Evolutionary conservation across 768 basidiomycete genomes (phyloP), one percentile per base, ranked within the genome.

Genomic region (Suillus luteus): DNA sequence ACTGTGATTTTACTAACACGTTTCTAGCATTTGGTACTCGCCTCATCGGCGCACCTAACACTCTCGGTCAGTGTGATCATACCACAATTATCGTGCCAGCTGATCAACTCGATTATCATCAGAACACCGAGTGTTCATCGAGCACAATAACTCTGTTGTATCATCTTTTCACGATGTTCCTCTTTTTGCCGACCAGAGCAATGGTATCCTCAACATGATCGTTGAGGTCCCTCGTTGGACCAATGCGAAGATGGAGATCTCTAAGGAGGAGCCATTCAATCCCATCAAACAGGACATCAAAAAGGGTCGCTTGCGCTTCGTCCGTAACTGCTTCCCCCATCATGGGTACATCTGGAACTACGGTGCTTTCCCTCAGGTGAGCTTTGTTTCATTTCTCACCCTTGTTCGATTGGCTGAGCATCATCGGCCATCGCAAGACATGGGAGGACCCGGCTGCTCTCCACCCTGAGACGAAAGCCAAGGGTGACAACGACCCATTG

Each of bases 311-410:
- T 81, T 99, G 77, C 92, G 97, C 72, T 99, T 85, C 79, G 97
- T 99, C 70, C 91, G 97, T 81, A 99, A 99, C 86, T 99, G 97
- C 80, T 99, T 99, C 92, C 97, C 97, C 70, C 97, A 99, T 83
- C 96, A 99, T 76, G 96, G 97, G 43, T 96, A 98, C 85, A 95
- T 99, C 83, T 99, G 97, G 97, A 99, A 99, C 85, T 99, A 99
- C 74, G 96, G 96, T 72, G 95, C 96, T 64, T 97, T 99, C 88
- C 96, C 96, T 66, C 95, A 96, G 87, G 95, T 90, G 62, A 55
- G 86, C 48, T 48, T 5, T 17, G 54, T 19, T 10, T 11, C 51
- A 3, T 46, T 37, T 11, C 33, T 38, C 15, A 19, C 5, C 58
- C 19, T 38, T 27, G 37, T 35, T 37, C 51, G 9, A 24, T 40